Conservation (phyloP, 805 yeast genomes). For the Saturnispora sekii region DNA sequence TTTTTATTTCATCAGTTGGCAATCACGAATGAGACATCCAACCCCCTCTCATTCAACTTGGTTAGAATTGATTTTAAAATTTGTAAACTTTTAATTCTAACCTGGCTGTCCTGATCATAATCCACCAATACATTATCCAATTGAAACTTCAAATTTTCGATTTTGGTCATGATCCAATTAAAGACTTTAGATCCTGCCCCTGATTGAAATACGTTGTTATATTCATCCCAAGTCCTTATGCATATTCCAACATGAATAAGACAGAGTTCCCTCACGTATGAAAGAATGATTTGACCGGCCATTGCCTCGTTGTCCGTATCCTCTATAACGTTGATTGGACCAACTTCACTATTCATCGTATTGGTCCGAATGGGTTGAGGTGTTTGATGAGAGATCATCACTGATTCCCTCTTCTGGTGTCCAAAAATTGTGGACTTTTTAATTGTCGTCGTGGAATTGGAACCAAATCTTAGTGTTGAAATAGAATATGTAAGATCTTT, state of each 20-base stretch:
- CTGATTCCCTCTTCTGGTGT: slow-evolving; percentile 7
- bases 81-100: slow-evolving; percentile 4
- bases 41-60: slow-evolving; percentile 4
- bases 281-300: slow-evolving; percentile 6
- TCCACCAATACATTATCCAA: slow-evolving; percentile 6
- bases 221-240: slow-evolving; percentile 7
- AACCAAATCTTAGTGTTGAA: slow-evolving; percentile 8
- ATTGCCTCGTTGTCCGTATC: slow-evolving; percentile 4
- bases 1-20: slow-evolving; percentile 27
- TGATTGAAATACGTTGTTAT: slow-evolving; percentile 6
- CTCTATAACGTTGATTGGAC: slow-evolving; percentile 2
- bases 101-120: slow-evolving; percentile 5
- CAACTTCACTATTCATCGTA: background rate
- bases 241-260: slow-evolving; percentile 6
- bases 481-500: slow-evolving; percentile 1
- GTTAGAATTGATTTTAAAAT: slow-evolving; percentile 1
- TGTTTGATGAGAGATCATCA: slow-evolving; percentile 1
- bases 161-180: slow-evolving; percentile 6
- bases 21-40: slow-evolving; percentile 15
- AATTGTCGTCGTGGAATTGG: slow-evolving; percentile 3
- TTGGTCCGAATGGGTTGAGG: slow-evolving; percentile 1
- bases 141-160: slow-evolving; percentile 4
- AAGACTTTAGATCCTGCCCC: slow-evolving; percentile 6
- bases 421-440: background rate
- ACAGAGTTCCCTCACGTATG: slow-evolving; percentile 8